Evolutionary conservation across 2,329 filamentous ascomycete species (phyloP).

Genomic region (Leptosphaerulina australis): DNA sequence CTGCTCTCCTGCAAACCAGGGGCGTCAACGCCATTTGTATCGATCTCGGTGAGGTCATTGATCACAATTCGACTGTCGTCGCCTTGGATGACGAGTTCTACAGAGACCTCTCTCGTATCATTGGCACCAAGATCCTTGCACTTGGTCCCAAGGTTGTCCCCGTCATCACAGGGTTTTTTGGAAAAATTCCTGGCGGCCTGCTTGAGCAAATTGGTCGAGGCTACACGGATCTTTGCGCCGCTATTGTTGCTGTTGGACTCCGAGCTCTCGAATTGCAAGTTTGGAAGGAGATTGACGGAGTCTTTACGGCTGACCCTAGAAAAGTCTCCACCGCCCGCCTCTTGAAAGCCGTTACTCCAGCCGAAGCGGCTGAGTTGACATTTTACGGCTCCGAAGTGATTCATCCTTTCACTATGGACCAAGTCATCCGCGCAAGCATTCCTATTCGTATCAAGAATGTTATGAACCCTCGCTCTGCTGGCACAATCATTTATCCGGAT

Average conservation of each 20-base stretch:
- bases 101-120: no score
- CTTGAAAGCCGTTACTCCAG: constrained; percentile 82
- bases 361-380: constrained; percentile 91
- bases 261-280: constrained; percentile 86
- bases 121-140: no score
- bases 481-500: neutral
- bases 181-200: constrained; percentile 84
- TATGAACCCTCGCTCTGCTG: constrained; percentile 67
- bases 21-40: no score
- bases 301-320: constrained; percentile 82
- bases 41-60: no score
- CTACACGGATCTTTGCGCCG: constrained; percentile 93
- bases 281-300: constrained; percentile 97
- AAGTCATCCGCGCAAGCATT: constrained; percentile 75
- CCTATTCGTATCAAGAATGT: constrained; percentile 89
- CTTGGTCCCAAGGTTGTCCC: no score
- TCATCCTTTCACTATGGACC: constrained; percentile 97
- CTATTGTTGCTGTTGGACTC: constrained; percentile 83
- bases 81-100: no score
- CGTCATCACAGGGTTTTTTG: constrained; percentile 83
- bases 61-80: no score
- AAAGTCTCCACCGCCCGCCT: constrained; percentile 91
- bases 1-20: neutral
- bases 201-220: constrained; percentile 89
- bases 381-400: constrained; percentile 80